A percentile compares a stretch with the other conserved stretches of the same genome.
phyloP scores from a whole-genome alignment of 1,139 yeast genomes.

The Saccharomyces hybrid region DNA sequence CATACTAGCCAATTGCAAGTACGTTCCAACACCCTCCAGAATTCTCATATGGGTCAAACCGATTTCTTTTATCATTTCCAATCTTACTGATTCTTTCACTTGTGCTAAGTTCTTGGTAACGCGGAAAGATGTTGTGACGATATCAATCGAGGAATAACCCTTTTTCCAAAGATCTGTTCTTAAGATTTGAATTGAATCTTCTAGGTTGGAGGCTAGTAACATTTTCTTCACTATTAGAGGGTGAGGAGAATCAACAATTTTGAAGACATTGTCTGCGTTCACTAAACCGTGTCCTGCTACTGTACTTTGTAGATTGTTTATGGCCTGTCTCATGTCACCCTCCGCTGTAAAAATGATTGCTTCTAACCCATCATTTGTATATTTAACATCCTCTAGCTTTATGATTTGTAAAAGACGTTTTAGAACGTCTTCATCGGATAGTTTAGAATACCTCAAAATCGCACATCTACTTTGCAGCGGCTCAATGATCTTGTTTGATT shows the following conservation, averaged over 20 bases:
- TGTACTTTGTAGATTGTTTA: conserved; percentile 87
- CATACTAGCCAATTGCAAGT: conserved; percentile 78
- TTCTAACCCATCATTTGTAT: conserved; percentile 83
- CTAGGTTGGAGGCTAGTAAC: conserved; percentile 54
- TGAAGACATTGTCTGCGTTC: conserved; percentile 84
- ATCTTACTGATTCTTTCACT: conserved; percentile 55
- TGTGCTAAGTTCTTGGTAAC: conserved; percentile 73
- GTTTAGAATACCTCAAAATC: conserved; percentile 71
- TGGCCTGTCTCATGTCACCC: conserved; percentile 98
- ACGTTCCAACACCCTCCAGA: conserved; percentile 85
- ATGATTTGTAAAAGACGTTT: conserved; percentile 67
- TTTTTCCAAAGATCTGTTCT: conserved; percentile 65
- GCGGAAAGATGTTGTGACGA: conserved; percentile 80
- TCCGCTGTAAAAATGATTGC: conserved; percentile 95
- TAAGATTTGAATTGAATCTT: conserved; percentile 59
- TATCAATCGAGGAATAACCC: conserved; percentile 92
- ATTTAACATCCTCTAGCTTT: conserved; percentile 62
- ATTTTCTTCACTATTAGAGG: conserved; percentile 78
- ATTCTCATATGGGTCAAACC: conserved; percentile 90
- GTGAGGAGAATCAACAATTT: conserved; percentile 94
- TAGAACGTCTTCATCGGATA: conserved; percentile 78
- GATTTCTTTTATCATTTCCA: conserved; percentile 74
- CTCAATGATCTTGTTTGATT: conserved; percentile 87
- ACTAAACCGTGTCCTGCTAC: conserved; percentile 91
- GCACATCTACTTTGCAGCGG: conserved; percentile 97